A percentile compares a stretch with the other conserved stretches of the same genome.
Evolutionary conservation across 2,329 filamentous ascomycete species (phyloP).

Genomic region (Ambrosiella cleistominuta): DNA sequence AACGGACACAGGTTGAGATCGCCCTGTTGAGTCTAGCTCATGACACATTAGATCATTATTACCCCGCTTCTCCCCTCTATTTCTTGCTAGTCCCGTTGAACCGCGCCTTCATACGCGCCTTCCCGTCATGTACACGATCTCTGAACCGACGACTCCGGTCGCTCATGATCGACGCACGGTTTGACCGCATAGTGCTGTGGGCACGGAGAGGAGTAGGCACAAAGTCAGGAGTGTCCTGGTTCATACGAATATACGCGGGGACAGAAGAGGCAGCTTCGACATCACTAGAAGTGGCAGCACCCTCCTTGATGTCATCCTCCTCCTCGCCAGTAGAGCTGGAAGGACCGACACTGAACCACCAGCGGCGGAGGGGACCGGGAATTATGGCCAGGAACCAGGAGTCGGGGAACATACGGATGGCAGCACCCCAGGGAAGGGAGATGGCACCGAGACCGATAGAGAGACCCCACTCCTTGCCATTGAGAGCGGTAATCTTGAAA

Average conservation of each 20-base stretch:
- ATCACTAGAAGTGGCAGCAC: not conserved
- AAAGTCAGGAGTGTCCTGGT: conserved; percentile 8
- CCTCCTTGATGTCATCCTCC: not conserved
- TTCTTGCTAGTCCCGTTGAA: not conserved
- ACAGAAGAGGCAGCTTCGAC: not conserved
- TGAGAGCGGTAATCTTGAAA: conserved; percentile 49
- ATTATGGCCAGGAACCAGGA: conserved; percentile 21
- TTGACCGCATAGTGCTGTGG: conserved; percentile 11
- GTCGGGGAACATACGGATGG: conserved; percentile 61
- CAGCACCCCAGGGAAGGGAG: conserved; percentile 55
- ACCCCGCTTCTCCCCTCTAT: not conserved
- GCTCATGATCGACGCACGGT: conserved; percentile 11
- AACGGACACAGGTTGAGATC: too few species aligned
- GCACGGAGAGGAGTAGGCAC: conserved; percentile 5
- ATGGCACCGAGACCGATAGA: conserved; percentile 61
- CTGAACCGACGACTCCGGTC: conserved; percentile 8
- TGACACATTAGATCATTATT: not conserved
- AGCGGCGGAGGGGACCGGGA: conserved; percentile 7
- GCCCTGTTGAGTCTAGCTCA: too few species aligned
- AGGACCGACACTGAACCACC: conserved; percentile 3
- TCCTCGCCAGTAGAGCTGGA: not conserved
- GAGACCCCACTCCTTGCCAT: conserved; percentile 62
- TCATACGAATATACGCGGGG: not conserved
- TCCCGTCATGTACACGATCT: conserved; percentile 5
- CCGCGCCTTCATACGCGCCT: conserved; percentile 3